Conservation (phyloP, 2,329 filamentous ascomycete species). For the Sclerotinia nivalis region DNA sequence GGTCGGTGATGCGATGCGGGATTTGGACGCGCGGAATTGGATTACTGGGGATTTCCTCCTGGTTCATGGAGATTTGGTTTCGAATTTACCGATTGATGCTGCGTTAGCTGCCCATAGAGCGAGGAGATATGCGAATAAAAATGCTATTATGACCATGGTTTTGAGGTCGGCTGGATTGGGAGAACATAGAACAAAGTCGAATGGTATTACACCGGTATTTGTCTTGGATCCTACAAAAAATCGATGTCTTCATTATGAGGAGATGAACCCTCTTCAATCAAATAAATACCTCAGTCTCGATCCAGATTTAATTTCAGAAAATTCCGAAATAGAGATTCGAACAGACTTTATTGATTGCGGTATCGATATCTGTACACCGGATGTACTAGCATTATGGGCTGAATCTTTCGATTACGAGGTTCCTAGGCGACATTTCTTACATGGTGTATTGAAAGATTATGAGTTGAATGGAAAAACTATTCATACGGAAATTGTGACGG, state of each 20-base stretch:
- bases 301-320: conserved; percentile 70
- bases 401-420: conserved; percentile 97
- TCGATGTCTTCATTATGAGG: conserved; percentile 90
- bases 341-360: conserved; percentile 90
- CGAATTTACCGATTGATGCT: conserved; percentile 81
- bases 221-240: conserved; percentile 78
- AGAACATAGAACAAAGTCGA: conserved; percentile 74
- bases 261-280: conserved; percentile 70
- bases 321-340: conserved; percentile 76
- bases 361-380: conserved; percentile 96
- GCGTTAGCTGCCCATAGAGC: conserved; percentile 78
- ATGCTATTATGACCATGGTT: conserved; percentile 97
- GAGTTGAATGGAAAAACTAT: conserved; percentile 98
- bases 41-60: conserved; percentile 90
- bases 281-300: conserved; percentile 72
- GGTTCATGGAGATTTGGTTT: conserved; percentile 89
- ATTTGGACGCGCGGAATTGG: conserved; percentile 81
- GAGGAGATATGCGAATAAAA: conserved; percentile 79
- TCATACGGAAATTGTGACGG: conserved; percentile 79
- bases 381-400: conserved; percentile 91
- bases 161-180: conserved; percentile 71
- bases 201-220: conserved; percentile 77
- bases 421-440: conserved; percentile 83
- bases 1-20: conserved; percentile 90
- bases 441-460: conserved; percentile 93